Evolutionary conservation across 2,329 filamentous ascomycete genomes (phyloP), one percentile per base, ranked within the genome.

Genomic region (Ophiocordyceps camponoti-saundersi): DNA sequence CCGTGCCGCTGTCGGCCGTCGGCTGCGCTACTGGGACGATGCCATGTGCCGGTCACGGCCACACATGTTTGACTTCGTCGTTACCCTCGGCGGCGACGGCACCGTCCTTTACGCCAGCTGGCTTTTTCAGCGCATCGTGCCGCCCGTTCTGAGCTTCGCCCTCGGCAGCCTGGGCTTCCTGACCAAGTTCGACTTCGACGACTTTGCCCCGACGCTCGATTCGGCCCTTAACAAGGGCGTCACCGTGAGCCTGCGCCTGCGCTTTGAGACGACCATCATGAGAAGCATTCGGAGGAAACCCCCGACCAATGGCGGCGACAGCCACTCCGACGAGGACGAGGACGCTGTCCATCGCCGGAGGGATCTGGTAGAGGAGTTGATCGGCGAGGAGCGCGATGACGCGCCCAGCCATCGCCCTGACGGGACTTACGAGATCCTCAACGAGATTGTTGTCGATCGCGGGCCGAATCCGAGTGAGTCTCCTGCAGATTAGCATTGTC

Each of bases 251-350:
- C 65, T 98, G 51, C 75, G 92, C 42, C 66, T 96, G 50, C 77
- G 92, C 39, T 95, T 98, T 56, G 92, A 96, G 65, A 89, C 84
- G 26, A 95, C 88, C 0, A 76, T 95, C 26, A 95, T 96, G 90
- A 76, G 90, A 53, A 83, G 81, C 49, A 75, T 79, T 57, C 66
- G 66, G 49, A 67, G 61, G 40, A 68, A 67, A 44, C 61, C 3
- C 26, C 50, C 3, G 49, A 54, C 26, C 39, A 50, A 3, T 48
- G 53, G 26, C 26, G 26, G 26, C 26, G 26, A 29, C 7, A 10
- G 6, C 18, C 53, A 52, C 42, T 54, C 55, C 1, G 63, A 61
- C 3, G 61, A 66, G 12, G 61, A 65, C 7, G 61, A 64, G 15
- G 61, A 69, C 18, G 57, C 65, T 51, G 61, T 52, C 48, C 61